Conservation (phyloP, 345 rosid species). For the Hibiscus tridactylites region DNA sequence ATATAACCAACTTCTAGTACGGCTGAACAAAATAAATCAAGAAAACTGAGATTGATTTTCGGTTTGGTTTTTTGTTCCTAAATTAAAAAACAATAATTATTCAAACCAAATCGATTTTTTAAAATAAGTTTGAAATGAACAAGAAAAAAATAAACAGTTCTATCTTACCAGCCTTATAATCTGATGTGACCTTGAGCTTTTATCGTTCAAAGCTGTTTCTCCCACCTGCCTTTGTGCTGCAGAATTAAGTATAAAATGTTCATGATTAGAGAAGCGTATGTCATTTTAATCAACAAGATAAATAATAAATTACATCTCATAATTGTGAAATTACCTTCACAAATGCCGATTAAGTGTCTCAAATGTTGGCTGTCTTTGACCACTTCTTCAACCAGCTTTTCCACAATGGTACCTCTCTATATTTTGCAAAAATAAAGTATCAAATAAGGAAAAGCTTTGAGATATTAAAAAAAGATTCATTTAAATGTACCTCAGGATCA, state of each 20-base stretch:
- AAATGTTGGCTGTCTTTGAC: slow-evolving; percentile 68
- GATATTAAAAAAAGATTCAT: slow-evolving; percentile 1
- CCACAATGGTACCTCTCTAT: slow-evolving; percentile 87
- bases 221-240: slow-evolving; percentile 97
- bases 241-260: slow-evolving; percentile 8
- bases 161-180: slow-evolving; percentile 81
- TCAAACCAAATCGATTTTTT: neutral
- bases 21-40: neutral
- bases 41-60: neutral
- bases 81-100: neutral
- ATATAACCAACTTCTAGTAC: neutral
- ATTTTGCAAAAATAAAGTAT: slow-evolving; percentile 12
- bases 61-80: neutral
- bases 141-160: neutral
- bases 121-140: neutral
- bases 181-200: slow-evolving; percentile 97
- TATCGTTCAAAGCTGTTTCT: slow-evolving; percentile 84
- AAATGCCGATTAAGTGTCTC: slow-evolving; percentile 65
- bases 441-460: neutral
- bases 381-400: slow-evolving; percentile 76
- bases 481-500: slow-evolving; percentile 76
- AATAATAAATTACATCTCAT: neutral
- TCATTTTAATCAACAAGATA: neutral
- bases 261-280: neutral
- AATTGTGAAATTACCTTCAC: slow-evolving; percentile 57